A percentile compares a stretch with the other conserved stretches of the same genome.
Evolutionary conservation across 352 stramenopile genomes (phyloP).

Genomic region (Phytophthora uliginosa): DNA sequence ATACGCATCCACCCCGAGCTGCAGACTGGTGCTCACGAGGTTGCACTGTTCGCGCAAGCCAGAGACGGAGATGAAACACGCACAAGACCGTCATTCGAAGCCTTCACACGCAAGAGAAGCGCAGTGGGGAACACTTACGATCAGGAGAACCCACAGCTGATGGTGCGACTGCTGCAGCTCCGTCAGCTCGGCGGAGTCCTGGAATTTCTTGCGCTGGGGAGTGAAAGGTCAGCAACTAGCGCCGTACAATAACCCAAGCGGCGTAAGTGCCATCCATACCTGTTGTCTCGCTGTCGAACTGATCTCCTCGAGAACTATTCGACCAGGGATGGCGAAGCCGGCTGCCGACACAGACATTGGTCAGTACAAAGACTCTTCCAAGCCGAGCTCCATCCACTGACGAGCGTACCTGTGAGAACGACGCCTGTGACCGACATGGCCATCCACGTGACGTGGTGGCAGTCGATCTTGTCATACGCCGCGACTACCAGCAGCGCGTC

Average conservation of each 20-base stretch:
- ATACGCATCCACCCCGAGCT: slow-evolving; percentile 72
- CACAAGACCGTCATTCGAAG: background rate
- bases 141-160: slow-evolving; percentile 72
- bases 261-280: slow-evolving; percentile 30
- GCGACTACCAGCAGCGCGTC: slow-evolving; percentile 59
- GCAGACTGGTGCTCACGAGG: slow-evolving; percentile 64
- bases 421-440: slow-evolving; percentile 69
- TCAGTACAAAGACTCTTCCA: background rate
- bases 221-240: background rate
- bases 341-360: slow-evolving; percentile 32
- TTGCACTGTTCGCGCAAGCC: slow-evolving; percentile 55
- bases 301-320: slow-evolving; percentile 74
- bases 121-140: slow-evolving; percentile 46
- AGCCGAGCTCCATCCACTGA: background rate
- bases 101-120: background rate
- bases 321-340: slow-evolving; percentile 69
- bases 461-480: slow-evolving; percentile 66
- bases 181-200: slow-evolving; percentile 42
- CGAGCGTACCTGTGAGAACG: slow-evolving; percentile 60
- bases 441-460: slow-evolving; percentile 76
- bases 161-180: slow-evolving; percentile 79
- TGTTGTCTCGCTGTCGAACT: slow-evolving; percentile 59
- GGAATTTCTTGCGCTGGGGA: slow-evolving; percentile 44
- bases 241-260: background rate
- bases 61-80: background rate